Evolutionary conservation across 2,329 filamentous ascomycete genomes (phyloP).

Genomic region (Pseudocercospora eumusae): DNA sequence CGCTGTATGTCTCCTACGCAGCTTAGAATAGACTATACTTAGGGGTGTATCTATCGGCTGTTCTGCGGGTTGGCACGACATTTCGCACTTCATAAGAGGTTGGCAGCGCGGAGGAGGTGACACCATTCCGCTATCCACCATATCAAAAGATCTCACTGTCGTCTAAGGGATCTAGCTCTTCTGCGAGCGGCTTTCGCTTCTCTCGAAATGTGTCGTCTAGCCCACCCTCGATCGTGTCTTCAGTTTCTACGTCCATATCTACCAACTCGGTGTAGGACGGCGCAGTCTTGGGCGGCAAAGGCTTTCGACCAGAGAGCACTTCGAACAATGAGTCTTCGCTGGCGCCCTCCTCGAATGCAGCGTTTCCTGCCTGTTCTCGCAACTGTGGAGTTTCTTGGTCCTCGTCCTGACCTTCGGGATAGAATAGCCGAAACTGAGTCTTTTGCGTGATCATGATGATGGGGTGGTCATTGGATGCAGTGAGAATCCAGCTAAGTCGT

Average conservation of each 20-base stretch:
- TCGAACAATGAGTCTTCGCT: constrained; percentile 53
- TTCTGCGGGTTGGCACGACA: no score
- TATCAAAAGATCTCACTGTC: neutral
- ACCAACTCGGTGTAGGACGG: constrained; percentile 38
- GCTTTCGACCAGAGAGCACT: constrained; percentile 50
- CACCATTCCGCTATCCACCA: neutral
- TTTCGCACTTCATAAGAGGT: no score
- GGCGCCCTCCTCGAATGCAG: constrained; percentile 38
- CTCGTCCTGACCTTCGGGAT: constrained; percentile 42
- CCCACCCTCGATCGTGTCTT: constrained; percentile 30
- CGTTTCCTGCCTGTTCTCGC: constrained; percentile 31
- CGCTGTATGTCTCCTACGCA: no score
- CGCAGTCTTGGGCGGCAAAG: constrained; percentile 40
- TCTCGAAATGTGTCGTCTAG: constrained; percentile 51
- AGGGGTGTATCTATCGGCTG: no score
- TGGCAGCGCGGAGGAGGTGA: neutral
- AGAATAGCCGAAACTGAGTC: constrained; percentile 44
- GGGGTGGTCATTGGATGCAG: constrained; percentile 32
- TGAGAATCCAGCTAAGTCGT: constrained; percentile 29
- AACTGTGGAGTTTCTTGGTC: neutral
- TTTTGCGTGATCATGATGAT: constrained; percentile 42
- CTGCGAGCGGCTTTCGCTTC: constrained; percentile 30
- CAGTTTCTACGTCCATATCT: constrained; percentile 34
- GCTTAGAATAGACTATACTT: no score
- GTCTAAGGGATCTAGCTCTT: constrained; percentile 7